These are phyloP conservation scores for Volvox africanus DNA, from an alignment of 139 green algal species.

Conservation along the genomic window DNA sequence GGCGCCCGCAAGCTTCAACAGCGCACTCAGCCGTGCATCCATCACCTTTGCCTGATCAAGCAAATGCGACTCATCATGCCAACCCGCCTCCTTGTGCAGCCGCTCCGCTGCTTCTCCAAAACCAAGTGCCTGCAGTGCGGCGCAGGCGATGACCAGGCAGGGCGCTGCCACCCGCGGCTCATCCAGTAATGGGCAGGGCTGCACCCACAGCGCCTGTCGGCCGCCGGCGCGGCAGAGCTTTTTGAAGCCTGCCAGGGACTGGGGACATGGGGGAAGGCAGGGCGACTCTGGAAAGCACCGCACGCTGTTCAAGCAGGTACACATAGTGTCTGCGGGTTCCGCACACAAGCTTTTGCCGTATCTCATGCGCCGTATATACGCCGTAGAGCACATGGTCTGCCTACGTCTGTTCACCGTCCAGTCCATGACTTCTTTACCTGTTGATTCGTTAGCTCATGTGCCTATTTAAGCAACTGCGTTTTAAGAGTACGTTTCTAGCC, in stretches of 20 bases:
- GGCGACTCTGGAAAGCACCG: no score
- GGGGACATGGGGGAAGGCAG: neutral
- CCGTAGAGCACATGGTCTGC: no score
- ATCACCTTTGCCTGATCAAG: neutral
- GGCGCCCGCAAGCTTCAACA: neutral
- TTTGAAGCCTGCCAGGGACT: neutral
- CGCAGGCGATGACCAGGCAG: neutral
- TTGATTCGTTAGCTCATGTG: no score
- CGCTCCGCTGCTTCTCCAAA: neutral
- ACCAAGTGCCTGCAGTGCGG: neutral
- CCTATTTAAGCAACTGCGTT: no score
- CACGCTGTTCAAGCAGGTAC: no score
- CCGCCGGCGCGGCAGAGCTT: neutral
- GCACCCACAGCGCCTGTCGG: neutral
- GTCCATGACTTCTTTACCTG: no score
- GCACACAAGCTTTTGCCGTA: no score
- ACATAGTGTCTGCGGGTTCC: no score
- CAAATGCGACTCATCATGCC: neutral
- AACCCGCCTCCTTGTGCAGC: neutral
- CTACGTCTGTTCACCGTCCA: no score
- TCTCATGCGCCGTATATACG: no score
- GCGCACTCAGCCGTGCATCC: neutral
- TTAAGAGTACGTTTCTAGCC: no score
- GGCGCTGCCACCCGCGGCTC: slow-evolving; percentile 1
- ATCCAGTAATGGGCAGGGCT: neutral